Percentiles rank a stretch among this genome's conserved stretches.
Conservation (phyloP, 257 asterid species). For the Asclepias syriaca region DNA sequence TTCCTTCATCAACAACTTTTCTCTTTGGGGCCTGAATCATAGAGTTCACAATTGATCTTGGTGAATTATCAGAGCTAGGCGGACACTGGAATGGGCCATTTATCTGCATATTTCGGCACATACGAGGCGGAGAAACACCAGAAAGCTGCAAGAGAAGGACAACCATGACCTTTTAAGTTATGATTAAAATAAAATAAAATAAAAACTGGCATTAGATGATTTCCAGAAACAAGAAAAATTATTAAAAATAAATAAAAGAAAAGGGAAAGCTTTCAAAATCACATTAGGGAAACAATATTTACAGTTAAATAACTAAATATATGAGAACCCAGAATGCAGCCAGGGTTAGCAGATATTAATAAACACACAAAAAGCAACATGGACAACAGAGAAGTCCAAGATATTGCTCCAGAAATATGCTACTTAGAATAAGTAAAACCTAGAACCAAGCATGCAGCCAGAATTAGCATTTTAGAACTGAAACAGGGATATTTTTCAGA, state of each 20-base stretch:
- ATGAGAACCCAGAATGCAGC: background rate
- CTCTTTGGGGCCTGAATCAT: conserved; percentile 79
- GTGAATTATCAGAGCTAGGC: conserved; percentile 63
- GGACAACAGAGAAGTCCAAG: background rate
- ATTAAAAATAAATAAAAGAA: background rate
- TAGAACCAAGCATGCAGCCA: background rate
- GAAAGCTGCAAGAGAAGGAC: conserved; percentile 58
- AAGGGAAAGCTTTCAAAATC: background rate
- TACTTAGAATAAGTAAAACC: background rate
- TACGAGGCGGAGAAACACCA: conserved; percentile 86
- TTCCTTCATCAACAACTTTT: conserved; percentile 94
- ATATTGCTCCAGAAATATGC: background rate
- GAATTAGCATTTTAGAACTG: background rate
- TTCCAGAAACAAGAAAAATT: background rate
- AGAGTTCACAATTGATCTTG: conserved; percentile 56
- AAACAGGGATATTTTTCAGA: background rate
- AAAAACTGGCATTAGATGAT: conserved; percentile 6
- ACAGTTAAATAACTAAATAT: background rate
- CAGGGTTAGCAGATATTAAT: too few relatives aligned
- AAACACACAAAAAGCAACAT: background rate
- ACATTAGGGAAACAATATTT: background rate
- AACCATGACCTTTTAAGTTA: background rate
- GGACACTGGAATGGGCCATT: conserved; percentile 58
- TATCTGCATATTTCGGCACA: conserved; percentile 66
- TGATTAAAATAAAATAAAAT: background rate